Evolutionary conservation across 306 rosid genomes (phyloP).

Genomic region (Hippophae rhamnoides): DNA sequence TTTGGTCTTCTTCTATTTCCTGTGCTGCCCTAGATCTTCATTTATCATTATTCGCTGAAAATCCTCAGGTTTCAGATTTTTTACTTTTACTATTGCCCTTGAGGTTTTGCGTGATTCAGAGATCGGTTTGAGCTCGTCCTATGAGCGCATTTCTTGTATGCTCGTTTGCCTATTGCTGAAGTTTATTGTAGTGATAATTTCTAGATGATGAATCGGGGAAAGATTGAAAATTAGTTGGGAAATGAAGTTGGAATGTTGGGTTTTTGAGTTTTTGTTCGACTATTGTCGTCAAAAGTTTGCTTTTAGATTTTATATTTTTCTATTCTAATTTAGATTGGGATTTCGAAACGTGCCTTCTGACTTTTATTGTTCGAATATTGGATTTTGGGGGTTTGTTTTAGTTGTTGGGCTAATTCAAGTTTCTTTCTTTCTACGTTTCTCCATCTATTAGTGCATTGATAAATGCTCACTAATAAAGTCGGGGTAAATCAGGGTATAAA

Average conservation of each 20-base stretch:
- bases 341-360: slow-evolving; percentile 14
- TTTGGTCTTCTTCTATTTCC: not conserved
- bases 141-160: not conserved
- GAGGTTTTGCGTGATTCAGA: slow-evolving; percentile 7
- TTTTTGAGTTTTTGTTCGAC: slow-evolving; percentile 26
- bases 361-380: slow-evolving; percentile 16
- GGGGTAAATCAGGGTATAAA: too few relatives aligned
- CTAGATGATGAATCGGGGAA: slow-evolving; percentile 8
- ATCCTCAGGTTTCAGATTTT: slow-evolving; percentile 18
- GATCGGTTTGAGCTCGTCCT: slow-evolving; percentile 31
- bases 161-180: not conserved
- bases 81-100: slow-evolving; percentile 8
- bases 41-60: not conserved
- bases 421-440: not conserved
- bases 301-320: slow-evolving; percentile 22
- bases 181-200: not conserved
- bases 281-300: slow-evolving; percentile 3
- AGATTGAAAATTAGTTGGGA: not conserved
- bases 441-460: too few relatives aligned
- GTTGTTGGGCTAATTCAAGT: slow-evolving; percentile 18
- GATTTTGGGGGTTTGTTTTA: slow-evolving; percentile 14
- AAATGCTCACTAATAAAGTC: too few relatives aligned
- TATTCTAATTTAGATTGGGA: slow-evolving; percentile 7
- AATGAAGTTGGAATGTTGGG: slow-evolving; percentile 2
- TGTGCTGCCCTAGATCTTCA: slow-evolving; percentile 39